Base-by-base conservation (phyloP, 148 eudicot genomes). In the Tetragonia tetragonoides region DNA sequence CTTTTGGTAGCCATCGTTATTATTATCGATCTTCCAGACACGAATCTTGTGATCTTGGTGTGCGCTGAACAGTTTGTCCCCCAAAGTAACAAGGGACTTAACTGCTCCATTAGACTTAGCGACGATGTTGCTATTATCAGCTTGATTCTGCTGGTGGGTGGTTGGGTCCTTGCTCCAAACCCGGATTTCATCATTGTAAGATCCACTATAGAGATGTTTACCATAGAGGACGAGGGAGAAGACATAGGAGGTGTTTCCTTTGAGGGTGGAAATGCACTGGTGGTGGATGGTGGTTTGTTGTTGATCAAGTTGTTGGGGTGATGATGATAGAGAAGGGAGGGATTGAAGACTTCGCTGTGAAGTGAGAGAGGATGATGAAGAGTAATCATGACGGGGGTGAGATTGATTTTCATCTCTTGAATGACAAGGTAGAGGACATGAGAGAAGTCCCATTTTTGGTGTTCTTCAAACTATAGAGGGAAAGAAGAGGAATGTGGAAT, bases 21-120 rank as follows among this genome's bases (percentile, higher is more conserved):
- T 74, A 44, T 64, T 53, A 1, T 91, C 84, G 5, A 88, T 81
- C 54, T 76, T 90, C 94, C 94, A 93, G 0, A 90, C 92, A 3
- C 94, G 91, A 46, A 91, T 87, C 75, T 83, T 91, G 81, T 87
- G 87, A 75, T 93, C 98, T 67, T 89, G 93, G 73, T 93, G 93
- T 0, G 93, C 92, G 23, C 84, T 91, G 78, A 89, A 79, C 2
- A 93, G 67, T 51, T 81, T 86, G 62, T 85, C 90, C 1, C 83
- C 91, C 6, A 74, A 73, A 1, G 86, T 82, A 2, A 79, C 89
- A 6, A 92, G 51, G 46, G 93, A 84, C 38, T 90, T 90, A 41
- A 89, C 89, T 6, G 98, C 92, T 37, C 86, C 79, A 44, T 59
- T 49, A 72, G 83, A 69, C 59, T 75, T 62, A 4, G 87, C 87